phyloP scores from a whole-genome alignment of 495 filamentous ascomycete genomes.

The Penicillium egyptiacum region DNA sequence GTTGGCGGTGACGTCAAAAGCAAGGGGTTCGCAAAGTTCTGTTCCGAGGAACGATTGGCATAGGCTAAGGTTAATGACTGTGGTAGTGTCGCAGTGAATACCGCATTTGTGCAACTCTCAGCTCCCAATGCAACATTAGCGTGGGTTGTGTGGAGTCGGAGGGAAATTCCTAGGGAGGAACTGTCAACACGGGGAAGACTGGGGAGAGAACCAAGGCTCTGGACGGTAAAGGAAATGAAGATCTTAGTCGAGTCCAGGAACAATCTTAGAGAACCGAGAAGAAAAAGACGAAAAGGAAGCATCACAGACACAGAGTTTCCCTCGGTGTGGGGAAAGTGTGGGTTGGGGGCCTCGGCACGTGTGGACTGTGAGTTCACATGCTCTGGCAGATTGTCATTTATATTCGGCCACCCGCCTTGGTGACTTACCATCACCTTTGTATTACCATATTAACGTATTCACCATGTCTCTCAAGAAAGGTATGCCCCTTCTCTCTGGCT shows the following conservation, averaged over 20 bases:
- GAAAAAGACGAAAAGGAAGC: not conserved
- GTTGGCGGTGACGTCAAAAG: conserved; percentile 34
- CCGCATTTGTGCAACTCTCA: conserved; percentile 24
- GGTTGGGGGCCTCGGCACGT: conserved; percentile 25
- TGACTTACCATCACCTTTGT: conserved; percentile 2
- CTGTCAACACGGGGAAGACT: conserved; percentile 1
- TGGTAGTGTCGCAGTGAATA: conserved; percentile 23
- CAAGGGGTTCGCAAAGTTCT: not conserved
- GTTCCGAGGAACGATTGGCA: conserved; percentile 18
- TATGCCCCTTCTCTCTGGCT: conserved; percentile 33
- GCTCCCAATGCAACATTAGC: not conserved
- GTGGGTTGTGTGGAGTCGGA: conserved; percentile 19
- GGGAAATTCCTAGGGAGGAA: conserved; percentile 7
- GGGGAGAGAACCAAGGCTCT: not conserved
- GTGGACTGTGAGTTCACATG: conserved; percentile 24
- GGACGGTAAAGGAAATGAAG: not conserved
- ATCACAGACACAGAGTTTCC: conserved; percentile 11
- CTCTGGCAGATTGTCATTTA: conserved; percentile 17
- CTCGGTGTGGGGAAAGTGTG: conserved; percentile 15
- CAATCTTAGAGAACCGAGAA: not conserved
- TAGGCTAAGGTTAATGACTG: not conserved
- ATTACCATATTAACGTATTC: conserved; percentile 28
- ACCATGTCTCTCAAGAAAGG: conserved; percentile 84
- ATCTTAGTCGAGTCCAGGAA: not conserved
- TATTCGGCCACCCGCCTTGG: conserved; percentile 3